Evolutionary conservation across 331 rosid genomes (phyloP), one percentile per base, ranked within the genome.

Genomic region (Malus hybrid): DNA sequence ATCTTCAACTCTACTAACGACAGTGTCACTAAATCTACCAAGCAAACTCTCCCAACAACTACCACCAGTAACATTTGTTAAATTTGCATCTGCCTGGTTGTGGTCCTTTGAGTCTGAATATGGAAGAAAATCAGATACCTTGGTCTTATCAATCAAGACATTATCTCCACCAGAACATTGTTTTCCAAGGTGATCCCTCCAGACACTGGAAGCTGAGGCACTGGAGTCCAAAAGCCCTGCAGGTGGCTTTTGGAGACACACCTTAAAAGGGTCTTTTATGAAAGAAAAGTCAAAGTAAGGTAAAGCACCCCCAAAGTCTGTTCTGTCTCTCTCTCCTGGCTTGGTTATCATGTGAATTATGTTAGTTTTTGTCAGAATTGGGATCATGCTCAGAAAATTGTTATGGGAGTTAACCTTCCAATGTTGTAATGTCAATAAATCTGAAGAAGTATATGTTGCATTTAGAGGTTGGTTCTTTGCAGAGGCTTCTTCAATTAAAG

Each of bases 11-110:
- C 72, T 83, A 75, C 71, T 70, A 33, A 74, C 28, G 11, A 74
- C 77, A 78, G 77, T 74, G 67, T 73, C 81, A 68, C 79, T 68
- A 61, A 87, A 86, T 66, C 82, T 75, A 76, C 89, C 83, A 72
- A 94, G 87, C 88, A 90, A 82, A 71, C 89, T 88, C 78, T 87
- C 96, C 99, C 99, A 92, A 82, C 82, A 86, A 85, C 97, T 84
- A 63, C 99, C 97, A 80, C 96, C 99, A 66, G 89, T 86, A 78
- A 69, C 84, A 79, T 72, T 70, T 32, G 79, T 77, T 65, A 66
- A 80, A 73, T 46, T 19, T 26, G 50, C n/a, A n/a, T 70, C 71
- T 76, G 66, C 83, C 48, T 64, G 73, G 48, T 75, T 75, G 65
- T 50, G 82, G 83, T 69, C 82, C 80, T 70, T 82, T 60, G 44